Conservation (phyloP, 2,329 filamentous ascomycete species). For the Incumbomyces delicatus region DNA sequence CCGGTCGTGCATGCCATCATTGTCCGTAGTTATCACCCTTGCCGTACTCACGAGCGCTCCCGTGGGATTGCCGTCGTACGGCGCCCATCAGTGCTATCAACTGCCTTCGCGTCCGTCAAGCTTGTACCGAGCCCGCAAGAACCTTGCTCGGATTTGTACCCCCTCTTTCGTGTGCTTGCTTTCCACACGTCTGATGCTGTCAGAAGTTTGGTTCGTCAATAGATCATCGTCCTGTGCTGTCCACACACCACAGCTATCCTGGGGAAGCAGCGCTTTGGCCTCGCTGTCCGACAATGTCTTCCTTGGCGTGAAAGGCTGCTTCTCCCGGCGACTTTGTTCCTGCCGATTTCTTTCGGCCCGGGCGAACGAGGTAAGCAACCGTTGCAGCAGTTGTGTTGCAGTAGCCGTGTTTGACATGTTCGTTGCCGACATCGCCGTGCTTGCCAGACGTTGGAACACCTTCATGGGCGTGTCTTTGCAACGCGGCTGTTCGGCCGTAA, state of each 20-base stretch:
- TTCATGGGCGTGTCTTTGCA: neutral
- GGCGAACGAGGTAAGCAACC: neutral
- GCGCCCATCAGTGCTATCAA: no score
- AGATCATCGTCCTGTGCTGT: constrained; percentile 35
- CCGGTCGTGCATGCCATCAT: no score
- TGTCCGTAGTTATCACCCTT: no score
- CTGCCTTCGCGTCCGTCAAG: neutral
- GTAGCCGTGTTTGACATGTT: neutral
- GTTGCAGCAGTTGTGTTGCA: neutral
- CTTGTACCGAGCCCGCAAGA: constrained; percentile 16
- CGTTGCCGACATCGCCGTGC: neutral
- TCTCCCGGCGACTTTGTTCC: constrained; percentile 8
- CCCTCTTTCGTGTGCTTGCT: constrained; percentile 36
- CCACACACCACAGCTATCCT: constrained; percentile 37
- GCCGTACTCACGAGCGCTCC: no score
- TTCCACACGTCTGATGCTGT: constrained; percentile 27
- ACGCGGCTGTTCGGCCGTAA: neutral
- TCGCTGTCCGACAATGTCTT: constrained; percentile 6
- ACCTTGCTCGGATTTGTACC: constrained; percentile 24
- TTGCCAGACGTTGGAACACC: neutral
- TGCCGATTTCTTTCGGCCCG: neutral
- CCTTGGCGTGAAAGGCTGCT: constrained; percentile 19
- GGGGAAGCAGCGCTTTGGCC: constrained; percentile 24
- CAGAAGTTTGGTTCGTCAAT: constrained; percentile 26
- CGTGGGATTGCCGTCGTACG: no score